Percentiles rank a stretch among this genome's conserved stretches.
Conservation (phyloP, 1,284 basidiomycete genomes). For the Pholiota adiposa region DNA sequence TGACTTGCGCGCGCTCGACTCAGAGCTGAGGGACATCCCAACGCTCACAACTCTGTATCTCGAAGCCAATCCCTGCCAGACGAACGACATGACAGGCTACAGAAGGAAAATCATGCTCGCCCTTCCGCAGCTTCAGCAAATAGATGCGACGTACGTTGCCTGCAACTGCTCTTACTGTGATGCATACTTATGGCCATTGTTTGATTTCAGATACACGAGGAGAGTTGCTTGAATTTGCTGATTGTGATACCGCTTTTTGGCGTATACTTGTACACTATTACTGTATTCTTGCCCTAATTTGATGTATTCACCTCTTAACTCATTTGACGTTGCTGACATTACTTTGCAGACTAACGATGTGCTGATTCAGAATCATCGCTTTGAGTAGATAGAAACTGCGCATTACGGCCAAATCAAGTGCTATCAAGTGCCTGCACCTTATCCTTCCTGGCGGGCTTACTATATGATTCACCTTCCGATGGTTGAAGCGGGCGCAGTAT, state of each 20-base stretch:
- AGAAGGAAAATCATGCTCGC: conserved; percentile 89
- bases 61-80: conserved; percentile 93
- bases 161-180: conserved; percentile 2
- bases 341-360: too few species aligned
- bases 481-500: too few species aligned
- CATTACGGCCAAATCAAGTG: too few species aligned
- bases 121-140: conserved; percentile 89
- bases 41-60: conserved; percentile 91
- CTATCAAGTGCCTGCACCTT: too few species aligned
- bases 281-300: not conserved
- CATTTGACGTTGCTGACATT: too few species aligned
- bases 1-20: conserved; percentile 69
- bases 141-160: conserved; percentile 89
- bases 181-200: not conserved
- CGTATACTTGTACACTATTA: not conserved
- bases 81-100: conserved; percentile 78
- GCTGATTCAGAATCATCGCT: too few species aligned
- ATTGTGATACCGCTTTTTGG: not conserved
- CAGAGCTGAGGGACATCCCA: conserved; percentile 70
- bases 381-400: too few species aligned
- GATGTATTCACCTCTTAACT: too few species aligned
- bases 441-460: too few species aligned
- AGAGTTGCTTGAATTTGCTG: conserved; percentile 10
- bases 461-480: too few species aligned
- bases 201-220: conserved; percentile 22